phyloP scores from a whole-genome alignment of 805 yeast genomes.

The Kregervanrija fluxuum region DNA sequence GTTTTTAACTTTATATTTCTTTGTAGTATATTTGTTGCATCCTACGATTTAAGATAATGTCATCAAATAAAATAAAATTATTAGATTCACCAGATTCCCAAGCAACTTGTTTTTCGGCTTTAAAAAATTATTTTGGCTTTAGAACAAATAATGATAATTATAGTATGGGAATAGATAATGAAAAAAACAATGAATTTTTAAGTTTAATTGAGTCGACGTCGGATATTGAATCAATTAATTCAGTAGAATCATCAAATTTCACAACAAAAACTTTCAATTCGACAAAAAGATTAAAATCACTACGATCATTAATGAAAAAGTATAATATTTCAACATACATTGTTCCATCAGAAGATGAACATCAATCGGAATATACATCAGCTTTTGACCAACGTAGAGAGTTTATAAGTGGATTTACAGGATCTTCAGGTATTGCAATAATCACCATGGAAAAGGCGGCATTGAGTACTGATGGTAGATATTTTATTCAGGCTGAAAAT shows the following conservation, averaged over 20 bases:
- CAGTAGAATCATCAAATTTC: neutral
- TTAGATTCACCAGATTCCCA: conserved; percentile 8
- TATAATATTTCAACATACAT: conserved; percentile 46
- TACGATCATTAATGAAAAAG: conserved; percentile 39
- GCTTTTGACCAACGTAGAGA: conserved; percentile 75
- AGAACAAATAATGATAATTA: neutral
- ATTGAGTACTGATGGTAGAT: conserved; percentile 89
- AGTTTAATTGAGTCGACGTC: neutral
- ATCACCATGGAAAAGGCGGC: conserved; percentile 65
- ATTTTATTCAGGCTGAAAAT: conserved; percentile 82
- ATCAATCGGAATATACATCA: conserved; percentile 85
- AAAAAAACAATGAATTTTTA: too few relatives aligned
- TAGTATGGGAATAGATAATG: too few relatives aligned
- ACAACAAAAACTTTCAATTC: conserved; percentile 20
- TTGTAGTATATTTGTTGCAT: too few relatives aligned
- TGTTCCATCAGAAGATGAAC: conserved; percentile 79
- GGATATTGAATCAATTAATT: neutral
- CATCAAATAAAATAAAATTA: neutral
- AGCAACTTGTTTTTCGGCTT: conserved; percentile 6
- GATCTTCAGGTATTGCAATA: conserved; percentile 91
- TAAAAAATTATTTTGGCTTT: conserved; percentile 4
- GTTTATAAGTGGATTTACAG: conserved; percentile 82
- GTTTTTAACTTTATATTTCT: too few relatives aligned
- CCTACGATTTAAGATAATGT: neutral
- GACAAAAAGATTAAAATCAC: conserved; percentile 28